A percentile compares a stretch with the other conserved stretches of the same genome.
Evolutionary conservation across 768 basidiomycete genomes (phyloP).

Genomic region (Ramaria sp.): DNA sequence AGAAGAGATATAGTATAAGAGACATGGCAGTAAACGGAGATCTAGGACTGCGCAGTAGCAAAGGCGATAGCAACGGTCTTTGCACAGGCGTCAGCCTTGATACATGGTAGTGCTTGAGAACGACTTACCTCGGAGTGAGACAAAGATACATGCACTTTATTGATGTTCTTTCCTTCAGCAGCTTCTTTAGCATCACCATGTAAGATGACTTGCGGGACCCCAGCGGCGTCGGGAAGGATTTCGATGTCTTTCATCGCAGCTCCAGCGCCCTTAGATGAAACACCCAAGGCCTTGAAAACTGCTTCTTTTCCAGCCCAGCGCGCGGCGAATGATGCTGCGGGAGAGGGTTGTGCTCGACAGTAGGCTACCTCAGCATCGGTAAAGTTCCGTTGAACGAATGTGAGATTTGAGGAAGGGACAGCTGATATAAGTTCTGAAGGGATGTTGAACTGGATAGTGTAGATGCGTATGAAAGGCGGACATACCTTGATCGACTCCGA

Average conservation of each 20-base stretch:
- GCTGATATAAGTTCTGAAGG: conserved; percentile 82
- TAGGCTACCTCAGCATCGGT: conserved; percentile 81
- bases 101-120: not conserved
- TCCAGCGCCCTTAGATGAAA: conserved; percentile 81
- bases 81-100: conserved; percentile 3
- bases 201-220: conserved; percentile 66
- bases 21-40: not conserved
- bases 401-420: conserved; percentile 80
- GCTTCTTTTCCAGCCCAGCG: conserved; percentile 98
- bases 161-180: conserved; percentile 64
- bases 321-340: conserved; percentile 85
- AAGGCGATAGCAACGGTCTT: conserved; percentile 83
- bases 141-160: conserved; percentile 68
- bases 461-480: not conserved
- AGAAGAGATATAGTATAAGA: not conserved
- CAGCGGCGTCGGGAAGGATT: conserved; percentile 70
- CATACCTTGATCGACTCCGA: conserved; percentile 84
- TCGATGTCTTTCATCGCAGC: conserved; percentile 98
- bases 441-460: conserved; percentile 9
- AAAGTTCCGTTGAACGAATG: conserved; percentile 88
- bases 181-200: conserved; percentile 71
- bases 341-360: conserved; percentile 78
- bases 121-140: conserved; percentile 83
- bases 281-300: conserved; percentile 89
- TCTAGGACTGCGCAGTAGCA: conserved; percentile 27